A percentile compares a stretch with the other conserved stretches of the same genome.
Evolutionary conservation across 257 asterid species (phyloP).

Genomic region (Leonotis leonurus): DNA sequence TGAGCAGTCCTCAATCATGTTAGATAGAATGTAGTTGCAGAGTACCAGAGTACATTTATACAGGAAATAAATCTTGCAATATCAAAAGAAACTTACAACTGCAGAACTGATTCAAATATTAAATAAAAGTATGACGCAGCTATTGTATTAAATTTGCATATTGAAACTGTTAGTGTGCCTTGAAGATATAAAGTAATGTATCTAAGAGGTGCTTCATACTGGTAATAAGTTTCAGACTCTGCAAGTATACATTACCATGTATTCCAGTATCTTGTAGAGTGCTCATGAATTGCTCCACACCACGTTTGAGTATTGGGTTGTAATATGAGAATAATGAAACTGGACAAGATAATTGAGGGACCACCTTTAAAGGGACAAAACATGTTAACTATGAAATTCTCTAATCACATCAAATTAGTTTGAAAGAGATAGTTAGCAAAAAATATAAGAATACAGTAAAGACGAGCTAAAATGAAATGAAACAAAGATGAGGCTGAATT

Average conservation of each 20-base stretch:
- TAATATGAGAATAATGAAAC: constrained; percentile 73
- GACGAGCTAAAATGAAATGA: neutral
- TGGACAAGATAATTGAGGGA: constrained; percentile 84
- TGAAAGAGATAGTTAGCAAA: neutral
- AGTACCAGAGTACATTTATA: neutral
- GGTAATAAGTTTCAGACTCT: no score
- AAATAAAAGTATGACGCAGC: neutral
- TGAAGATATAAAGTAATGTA: no score
- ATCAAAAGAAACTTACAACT: neutral
- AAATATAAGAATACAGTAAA: neutral
- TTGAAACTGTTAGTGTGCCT: neutral
- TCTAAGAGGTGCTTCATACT: neutral
- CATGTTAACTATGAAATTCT: neutral
- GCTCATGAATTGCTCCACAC: constrained; percentile 67
- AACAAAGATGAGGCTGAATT: neutral
- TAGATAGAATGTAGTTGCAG: neutral
- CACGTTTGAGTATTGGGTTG: constrained; percentile 89
- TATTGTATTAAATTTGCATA: neutral
- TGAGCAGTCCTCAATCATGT: neutral
- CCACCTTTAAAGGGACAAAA: constrained; percentile 39
- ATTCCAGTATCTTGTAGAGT: constrained; percentile 64
- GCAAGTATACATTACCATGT: constrained; percentile 48
- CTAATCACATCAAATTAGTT: neutral
- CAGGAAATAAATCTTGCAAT: neutral
- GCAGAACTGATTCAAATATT: neutral